Conservation (phyloP, 2,329 filamentous ascomycete species). For the Aspergillus ustus region DNA sequence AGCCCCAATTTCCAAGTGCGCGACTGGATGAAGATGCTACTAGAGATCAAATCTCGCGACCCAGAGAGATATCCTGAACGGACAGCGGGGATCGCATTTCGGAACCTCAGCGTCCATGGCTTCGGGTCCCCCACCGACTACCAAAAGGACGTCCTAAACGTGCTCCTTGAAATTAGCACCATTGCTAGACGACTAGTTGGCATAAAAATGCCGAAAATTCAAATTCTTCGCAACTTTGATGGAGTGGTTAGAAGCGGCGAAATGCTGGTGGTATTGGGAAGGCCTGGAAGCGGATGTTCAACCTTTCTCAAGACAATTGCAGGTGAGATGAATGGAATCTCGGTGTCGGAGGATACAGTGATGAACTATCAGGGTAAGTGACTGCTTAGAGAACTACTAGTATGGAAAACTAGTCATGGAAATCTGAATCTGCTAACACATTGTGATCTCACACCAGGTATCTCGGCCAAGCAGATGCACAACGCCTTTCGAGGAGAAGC, state of each 20-base stretch:
- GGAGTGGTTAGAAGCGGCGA: slow-evolving; percentile 60
- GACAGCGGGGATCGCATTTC: slow-evolving; percentile 66
- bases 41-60: slow-evolving; percentile 26
- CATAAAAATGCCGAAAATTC: slow-evolving; percentile 23
- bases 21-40: slow-evolving; percentile 29
- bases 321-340: slow-evolving; percentile 81
- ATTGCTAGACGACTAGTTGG: slow-evolving; percentile 19
- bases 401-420: background rate
- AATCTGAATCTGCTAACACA: slow-evolving; percentile 4
- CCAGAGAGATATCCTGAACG: slow-evolving; percentile 23
- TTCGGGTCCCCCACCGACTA: slow-evolving; percentile 68
- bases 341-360: slow-evolving; percentile 69
- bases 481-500: slow-evolving; percentile 77
- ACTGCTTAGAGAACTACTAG: background rate
- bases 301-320: slow-evolving; percentile 84
- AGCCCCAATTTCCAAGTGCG: slow-evolving; percentile 27
- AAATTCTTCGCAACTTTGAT: slow-evolving; percentile 65
- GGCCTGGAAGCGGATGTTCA: slow-evolving; percentile 60
- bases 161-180: slow-evolving; percentile 56
- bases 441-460: slow-evolving; percentile 24
- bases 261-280: slow-evolving; percentile 56
- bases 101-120: slow-evolving; percentile 67
- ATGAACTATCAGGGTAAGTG: slow-evolving; percentile 84
- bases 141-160: slow-evolving; percentile 67
- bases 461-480: slow-evolving; percentile 60